Base-by-base conservation (phyloP, 2,329 filamentous ascomycete genomes). In the Scedosporium apiospermum region DNA sequence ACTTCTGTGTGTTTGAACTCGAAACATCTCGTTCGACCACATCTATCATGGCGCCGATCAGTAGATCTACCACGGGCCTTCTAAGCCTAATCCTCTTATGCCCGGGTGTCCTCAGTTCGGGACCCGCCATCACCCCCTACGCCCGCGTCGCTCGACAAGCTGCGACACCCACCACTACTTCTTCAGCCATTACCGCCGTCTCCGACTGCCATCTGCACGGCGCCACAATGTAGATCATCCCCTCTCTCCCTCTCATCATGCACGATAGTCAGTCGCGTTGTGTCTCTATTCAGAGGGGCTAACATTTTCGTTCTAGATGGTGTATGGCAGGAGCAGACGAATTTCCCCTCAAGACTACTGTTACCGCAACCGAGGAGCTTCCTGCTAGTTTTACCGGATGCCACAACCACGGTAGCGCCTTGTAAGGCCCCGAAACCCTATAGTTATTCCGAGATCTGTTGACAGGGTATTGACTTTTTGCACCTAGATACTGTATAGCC, bases 361-460 rank as follows among this genome's bases (percentile, higher is more conserved):
- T 77, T 2, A 88, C 82, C 3, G 78, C 78, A 18, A 85, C 81
- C 1, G 78, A 79, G 57, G 79, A 81, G 58, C 72, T 85, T 18
- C 85, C 87, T 1, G 76, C 85, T 0, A 74, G 81, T 61, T 89
- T 85, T 68, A 89, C 86, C 0, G 83, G 74, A 62, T 90, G 88
- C 69, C 87, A 91, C 70, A 68, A 73, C 0, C 87, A 90, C 71
- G 85, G 76, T 16, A 68, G 71, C 3, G 78, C 85, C 57, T 78
- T 78, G 84, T 89, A 75, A 67, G 81, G 55, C 53, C 4, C 12
- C 4, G 10, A 18, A n/a, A n/a, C 12, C 9, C 38, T 38, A 3
- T 44, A 18, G 9, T 16, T 53, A 10, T 42, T 16, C 3, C 58
- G 34, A 26, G 26, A 9, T 9, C 46, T 42, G 64, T 2, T 27